Evolutionary conservation across 495 filamentous ascomycete species (phyloP).

Genomic region (Tuber melanosporum): DNA sequence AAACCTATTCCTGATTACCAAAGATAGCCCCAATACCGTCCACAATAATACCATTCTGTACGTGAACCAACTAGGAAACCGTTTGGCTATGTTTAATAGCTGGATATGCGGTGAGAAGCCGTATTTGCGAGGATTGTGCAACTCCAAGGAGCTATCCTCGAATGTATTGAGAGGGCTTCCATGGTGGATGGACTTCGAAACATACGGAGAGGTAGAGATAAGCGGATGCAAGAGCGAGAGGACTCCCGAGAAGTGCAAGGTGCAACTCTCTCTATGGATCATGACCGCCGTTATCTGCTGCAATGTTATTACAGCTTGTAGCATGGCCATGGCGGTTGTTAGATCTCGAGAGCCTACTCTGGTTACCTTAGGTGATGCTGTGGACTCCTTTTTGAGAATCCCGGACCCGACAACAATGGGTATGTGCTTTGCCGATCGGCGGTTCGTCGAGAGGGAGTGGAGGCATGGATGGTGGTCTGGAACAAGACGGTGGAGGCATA

Average conservation of each 20-base stretch:
- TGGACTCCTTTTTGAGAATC: conserved; percentile 6
- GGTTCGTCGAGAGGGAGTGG: conserved; percentile 15
- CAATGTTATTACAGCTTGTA: not conserved
- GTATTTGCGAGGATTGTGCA: too few relatives aligned
- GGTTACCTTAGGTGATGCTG: conserved; percentile 12
- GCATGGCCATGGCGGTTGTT: conserved; percentile 36
- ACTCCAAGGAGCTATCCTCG: too few relatives aligned
- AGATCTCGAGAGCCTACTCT: conserved; percentile 18
- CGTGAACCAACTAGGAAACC: too few relatives aligned
- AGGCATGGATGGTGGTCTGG: not conserved
- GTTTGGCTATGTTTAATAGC: too few relatives aligned
- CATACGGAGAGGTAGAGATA: too few relatives aligned
- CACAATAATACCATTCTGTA: too few relatives aligned
- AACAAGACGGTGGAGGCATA: too few relatives aligned
- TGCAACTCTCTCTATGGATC: conserved; percentile 43
- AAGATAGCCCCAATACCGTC: too few relatives aligned
- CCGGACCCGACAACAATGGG: conserved; percentile 13
- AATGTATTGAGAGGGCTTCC: too few relatives aligned
- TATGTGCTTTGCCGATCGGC: conserved; percentile 39
- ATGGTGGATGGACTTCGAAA: too few relatives aligned
- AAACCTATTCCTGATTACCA: too few relatives aligned
- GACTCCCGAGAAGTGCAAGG: conserved; percentile 13
- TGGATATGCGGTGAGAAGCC: too few relatives aligned
- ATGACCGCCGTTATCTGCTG: conserved; percentile 18
- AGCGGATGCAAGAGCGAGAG: conserved; percentile 5